These are phyloP conservation scores for Haberlea rhodopensis DNA, from an alignment of 257 asterid species.

Conservation along the genomic window DNA sequence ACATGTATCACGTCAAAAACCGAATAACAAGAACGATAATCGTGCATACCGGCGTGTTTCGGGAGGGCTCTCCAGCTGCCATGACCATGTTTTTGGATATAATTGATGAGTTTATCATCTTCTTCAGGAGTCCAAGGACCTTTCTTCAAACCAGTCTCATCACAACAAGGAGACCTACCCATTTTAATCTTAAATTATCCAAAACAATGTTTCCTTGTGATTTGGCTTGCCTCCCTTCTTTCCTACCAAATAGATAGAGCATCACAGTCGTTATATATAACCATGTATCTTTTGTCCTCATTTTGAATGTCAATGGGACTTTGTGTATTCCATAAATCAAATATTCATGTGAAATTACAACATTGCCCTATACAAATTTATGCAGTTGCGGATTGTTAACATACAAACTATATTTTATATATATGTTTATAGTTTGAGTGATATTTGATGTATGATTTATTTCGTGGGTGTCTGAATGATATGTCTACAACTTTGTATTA, in stretches of 20 bases:
- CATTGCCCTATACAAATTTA: constrained; percentile 20
- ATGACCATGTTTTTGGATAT: constrained; percentile 73
- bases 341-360: constrained; percentile 18
- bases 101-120: constrained; percentile 64
- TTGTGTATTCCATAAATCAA: constrained; percentile 18
- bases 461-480: too few relatives aligned
- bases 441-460: too few relatives aligned
- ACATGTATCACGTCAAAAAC: too few relatives aligned
- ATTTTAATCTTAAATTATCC: constrained; percentile 23
- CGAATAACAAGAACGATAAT: neutral
- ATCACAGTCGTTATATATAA: constrained; percentile 35
- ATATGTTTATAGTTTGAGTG: too few relatives aligned
- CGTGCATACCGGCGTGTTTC: constrained; percentile 59
- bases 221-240: constrained; percentile 43
- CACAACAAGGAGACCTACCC: constrained; percentile 76
- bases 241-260: constrained; percentile 58
- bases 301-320: constrained; percentile 32
- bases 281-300: constrained; percentile 34
- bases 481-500: too few relatives aligned
- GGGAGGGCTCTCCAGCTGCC: constrained; percentile 98
- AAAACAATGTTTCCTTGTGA: constrained; percentile 27
- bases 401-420: too few relatives aligned
- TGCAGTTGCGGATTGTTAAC: too few relatives aligned
- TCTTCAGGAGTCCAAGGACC: constrained; percentile 98
- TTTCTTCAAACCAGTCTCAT: constrained; percentile 75